Percentiles rank a stretch among this genome's conserved stretches.
Evolutionary conservation across 2,329 filamentous ascomycete species (phyloP).

Genomic region (Penicillium sp.): DNA sequence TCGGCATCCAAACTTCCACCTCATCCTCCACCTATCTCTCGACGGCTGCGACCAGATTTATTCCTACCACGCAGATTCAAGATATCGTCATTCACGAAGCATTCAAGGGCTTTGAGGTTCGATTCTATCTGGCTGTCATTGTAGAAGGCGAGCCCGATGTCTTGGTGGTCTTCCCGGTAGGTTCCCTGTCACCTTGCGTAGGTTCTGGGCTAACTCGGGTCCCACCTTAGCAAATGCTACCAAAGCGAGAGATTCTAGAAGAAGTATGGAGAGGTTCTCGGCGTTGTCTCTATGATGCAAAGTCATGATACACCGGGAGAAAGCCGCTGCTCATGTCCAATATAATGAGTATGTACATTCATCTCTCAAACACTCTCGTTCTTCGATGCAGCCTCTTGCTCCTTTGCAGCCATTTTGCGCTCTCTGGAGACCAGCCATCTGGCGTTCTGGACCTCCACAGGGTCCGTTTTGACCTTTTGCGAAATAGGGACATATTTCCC

Average conservation of each 20-base stretch:
- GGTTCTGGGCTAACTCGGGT: conserved; percentile 2
- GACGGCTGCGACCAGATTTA: conserved; percentile 66
- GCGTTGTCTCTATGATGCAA: conserved; percentile 74
- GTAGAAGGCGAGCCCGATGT: conserved; percentile 85
- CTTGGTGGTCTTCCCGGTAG: conserved; percentile 88
- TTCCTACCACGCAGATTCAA: conserved; percentile 86
- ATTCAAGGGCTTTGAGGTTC: conserved; percentile 85
- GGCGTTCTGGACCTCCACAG: conserved; percentile 62
- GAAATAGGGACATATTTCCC: conserved; percentile 60
- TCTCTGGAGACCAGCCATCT: conserved; percentile 56
- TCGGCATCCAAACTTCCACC: conserved; percentile 85
- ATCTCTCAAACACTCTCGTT: conserved; percentile 4
- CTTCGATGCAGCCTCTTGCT: conserved; percentile 13
- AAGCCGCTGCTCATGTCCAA: background rate
- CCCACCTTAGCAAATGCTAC: conserved; percentile 60
- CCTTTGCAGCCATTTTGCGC: conserved; percentile 36
- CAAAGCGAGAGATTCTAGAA: conserved; percentile 72
- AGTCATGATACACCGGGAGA: conserved; percentile 36
- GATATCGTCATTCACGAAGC: conserved; percentile 95
- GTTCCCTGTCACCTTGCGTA: conserved; percentile 21
- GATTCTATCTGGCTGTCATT: conserved; percentile 84
- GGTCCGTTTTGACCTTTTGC: conserved; percentile 56
- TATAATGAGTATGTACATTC: conserved; percentile 4
- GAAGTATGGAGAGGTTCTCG: conserved; percentile 85
- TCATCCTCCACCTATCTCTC: conserved; percentile 67